Conservation (phyloP, 2,329 filamentous ascomycete genomes). For the Calonectria pseudoturangicola region DNA sequence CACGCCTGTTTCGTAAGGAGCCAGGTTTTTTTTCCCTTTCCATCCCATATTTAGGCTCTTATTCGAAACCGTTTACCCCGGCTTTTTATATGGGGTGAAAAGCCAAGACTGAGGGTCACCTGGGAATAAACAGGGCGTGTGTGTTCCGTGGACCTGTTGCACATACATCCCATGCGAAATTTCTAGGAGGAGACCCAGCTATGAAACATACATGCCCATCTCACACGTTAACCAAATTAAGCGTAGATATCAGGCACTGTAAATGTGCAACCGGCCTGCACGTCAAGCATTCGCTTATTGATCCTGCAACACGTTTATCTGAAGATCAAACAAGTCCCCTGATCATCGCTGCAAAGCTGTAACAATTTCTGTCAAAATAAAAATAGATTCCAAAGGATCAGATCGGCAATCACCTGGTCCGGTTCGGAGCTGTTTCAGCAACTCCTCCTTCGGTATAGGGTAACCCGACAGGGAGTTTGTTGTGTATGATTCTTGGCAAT, state of each 20-base stretch:
- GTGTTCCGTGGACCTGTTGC: not conserved
- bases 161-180: not conserved
- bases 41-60: conserved; percentile 14
- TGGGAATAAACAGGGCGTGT: not conserved
- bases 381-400: not conserved
- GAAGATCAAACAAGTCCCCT: not conserved
- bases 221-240: too few species aligned
- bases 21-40: not conserved
- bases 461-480: not conserved
- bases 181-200: too few species aligned
- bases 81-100: not conserved
- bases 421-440: not conserved
- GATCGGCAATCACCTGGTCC: conserved; percentile 3
- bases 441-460: not conserved
- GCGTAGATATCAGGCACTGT: too few species aligned
- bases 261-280: not conserved
- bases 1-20: conserved; percentile 9
- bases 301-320: not conserved
- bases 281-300: not conserved
- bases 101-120: conserved; percentile 8
- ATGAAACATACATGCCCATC: too few species aligned
- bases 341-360: too few species aligned
- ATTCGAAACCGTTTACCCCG: conserved; percentile 11
- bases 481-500: not conserved
- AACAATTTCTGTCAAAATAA: not conserved